Conservation (phyloP, 306 rosid genomes). For the Castanea crenata region DNA sequence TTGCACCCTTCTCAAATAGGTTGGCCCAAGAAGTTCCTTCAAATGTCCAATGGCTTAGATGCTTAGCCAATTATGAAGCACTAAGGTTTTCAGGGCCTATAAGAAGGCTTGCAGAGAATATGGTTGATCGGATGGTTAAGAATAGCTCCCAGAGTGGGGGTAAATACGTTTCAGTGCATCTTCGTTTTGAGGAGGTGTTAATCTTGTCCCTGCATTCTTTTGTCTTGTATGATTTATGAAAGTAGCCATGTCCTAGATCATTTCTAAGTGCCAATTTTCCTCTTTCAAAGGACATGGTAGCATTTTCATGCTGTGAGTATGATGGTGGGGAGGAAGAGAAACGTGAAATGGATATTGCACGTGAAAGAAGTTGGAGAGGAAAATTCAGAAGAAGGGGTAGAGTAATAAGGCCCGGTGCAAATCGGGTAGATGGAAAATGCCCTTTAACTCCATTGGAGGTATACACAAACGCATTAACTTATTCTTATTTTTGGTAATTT, state of each 20-base stretch:
- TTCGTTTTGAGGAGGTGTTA: slow-evolving; percentile 93
- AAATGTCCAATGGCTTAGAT: slow-evolving; percentile 71
- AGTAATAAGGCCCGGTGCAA: slow-evolving; percentile 87
- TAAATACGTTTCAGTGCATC: slow-evolving; percentile 93
- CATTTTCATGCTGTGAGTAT: slow-evolving; percentile 95
- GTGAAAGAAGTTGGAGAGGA: slow-evolving; percentile 99
- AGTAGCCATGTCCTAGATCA: slow-evolving; percentile 14
- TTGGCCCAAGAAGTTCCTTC: slow-evolving; percentile 85
- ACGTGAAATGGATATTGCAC: slow-evolving; percentile 90
- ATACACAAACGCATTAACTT: neutral
- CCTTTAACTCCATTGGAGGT: slow-evolving; percentile 98
- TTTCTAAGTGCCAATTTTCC: slow-evolving; percentile 21
- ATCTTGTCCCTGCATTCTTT: slow-evolving; percentile 20
- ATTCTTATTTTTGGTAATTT: neutral
- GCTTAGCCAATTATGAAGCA: slow-evolving; percentile 82
- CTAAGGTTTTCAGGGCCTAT: slow-evolving; percentile 84
- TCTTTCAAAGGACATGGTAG: slow-evolving; percentile 85
- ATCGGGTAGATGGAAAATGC: slow-evolving; percentile 91
- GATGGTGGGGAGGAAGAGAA: slow-evolving; percentile 94
- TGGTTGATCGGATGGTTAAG: slow-evolving; percentile 87
- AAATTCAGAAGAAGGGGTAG: slow-evolving; percentile 85
- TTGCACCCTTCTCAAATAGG: slow-evolving; percentile 97
- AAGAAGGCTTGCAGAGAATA: slow-evolving; percentile 73
- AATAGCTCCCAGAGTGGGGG: slow-evolving; percentile 77
- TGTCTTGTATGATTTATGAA: neutral